These are phyloP conservation scores for Geranomyces michiganensis DNA, from an alignment of 192 early-diverging fungal species.

Conservation along the genomic window DNA sequence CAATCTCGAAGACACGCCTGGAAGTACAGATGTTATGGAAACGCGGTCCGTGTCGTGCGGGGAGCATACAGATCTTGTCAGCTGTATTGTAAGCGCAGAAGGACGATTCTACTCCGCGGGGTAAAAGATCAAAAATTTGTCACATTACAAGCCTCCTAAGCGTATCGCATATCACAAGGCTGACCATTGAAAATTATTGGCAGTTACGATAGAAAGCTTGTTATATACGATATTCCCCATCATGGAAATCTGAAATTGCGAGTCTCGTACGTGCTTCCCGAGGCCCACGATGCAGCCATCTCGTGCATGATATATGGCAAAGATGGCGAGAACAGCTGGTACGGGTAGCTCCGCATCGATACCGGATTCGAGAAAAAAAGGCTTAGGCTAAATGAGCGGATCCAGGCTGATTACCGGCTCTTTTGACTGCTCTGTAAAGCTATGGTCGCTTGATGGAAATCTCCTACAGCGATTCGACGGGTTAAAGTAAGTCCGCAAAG, in stretches of 20 bases:
- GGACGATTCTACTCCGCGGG: slow-evolving; percentile 65
- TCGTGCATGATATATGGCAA: slow-evolving; percentile 67
- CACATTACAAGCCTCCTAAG: no score
- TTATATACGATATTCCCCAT: slow-evolving; percentile 63
- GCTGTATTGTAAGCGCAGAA: slow-evolving; percentile 58
- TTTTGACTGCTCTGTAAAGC: slow-evolving; percentile 61
- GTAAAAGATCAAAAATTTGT: slow-evolving; percentile 31
- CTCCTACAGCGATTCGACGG: slow-evolving; percentile 62
- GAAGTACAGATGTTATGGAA: slow-evolving; percentile 50
- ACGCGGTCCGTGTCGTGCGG: slow-evolving; percentile 39
- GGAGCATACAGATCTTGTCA: slow-evolving; percentile 60
- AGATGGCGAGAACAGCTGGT: slow-evolving; percentile 66
- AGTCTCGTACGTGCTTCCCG: slow-evolving; percentile 41
- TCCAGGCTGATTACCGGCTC: slow-evolving; percentile 64
- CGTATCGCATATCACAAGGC: not conserved
- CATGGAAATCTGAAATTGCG: slow-evolving; percentile 58
- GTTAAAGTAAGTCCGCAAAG: slow-evolving; percentile 34
- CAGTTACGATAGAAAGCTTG: slow-evolving; percentile 61
- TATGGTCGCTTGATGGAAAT: slow-evolving; percentile 69
- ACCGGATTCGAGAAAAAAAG: no score
- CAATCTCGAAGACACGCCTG: slow-evolving; percentile 45
- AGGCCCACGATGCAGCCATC: slow-evolving; percentile 67
- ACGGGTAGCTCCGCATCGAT: not conserved
- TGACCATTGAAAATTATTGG: not conserved
- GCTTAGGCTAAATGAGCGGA: not conserved